phyloP scores from a whole-genome alignment of 1,284 basidiomycete species.

The Phlebopus sp. region DNA sequence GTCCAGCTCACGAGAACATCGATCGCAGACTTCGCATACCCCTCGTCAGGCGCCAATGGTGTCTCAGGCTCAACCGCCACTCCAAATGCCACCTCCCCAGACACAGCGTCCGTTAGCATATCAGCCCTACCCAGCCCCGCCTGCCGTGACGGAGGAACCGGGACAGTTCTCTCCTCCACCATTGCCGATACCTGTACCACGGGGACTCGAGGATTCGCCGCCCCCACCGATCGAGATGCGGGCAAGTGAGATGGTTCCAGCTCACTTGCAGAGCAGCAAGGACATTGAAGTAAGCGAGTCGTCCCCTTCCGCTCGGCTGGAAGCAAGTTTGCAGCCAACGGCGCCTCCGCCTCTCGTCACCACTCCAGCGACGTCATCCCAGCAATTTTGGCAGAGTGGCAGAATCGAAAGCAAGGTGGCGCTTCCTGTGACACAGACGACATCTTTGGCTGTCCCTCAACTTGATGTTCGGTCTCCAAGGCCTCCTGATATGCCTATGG shows the following conservation, averaged over 20 bases:
- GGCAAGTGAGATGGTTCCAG: constrained; percentile 25
- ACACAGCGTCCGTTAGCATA: constrained; percentile 23
- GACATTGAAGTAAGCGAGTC: neutral
- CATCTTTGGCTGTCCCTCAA: neutral
- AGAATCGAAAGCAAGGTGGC: constrained; percentile 4
- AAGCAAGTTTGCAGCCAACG: constrained; percentile 27
- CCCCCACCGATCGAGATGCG: constrained; percentile 24
- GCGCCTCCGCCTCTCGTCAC: constrained; percentile 7
- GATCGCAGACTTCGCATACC: constrained; percentile 11
- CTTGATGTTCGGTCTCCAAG: constrained; percentile 10
- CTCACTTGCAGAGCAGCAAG: constrained; percentile 15
- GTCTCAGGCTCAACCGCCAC: constrained; percentile 18
- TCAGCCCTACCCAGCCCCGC: constrained; percentile 25
- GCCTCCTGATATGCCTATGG: neutral
- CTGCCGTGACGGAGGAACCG: constrained; percentile 14
- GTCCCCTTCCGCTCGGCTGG: constrained; percentile 18
- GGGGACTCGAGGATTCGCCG: constrained; percentile 17
- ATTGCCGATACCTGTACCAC: constrained; percentile 29
- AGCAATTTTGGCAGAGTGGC: constrained; percentile 8
- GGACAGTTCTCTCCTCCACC: constrained; percentile 28
- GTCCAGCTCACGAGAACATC: constrained; percentile 24
- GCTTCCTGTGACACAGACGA: neutral
- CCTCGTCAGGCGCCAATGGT: constrained; percentile 7
- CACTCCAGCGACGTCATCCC: neutral
- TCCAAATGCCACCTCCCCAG: neutral